Evolutionary conservation across 73 alveolate genomes (phyloP).

Genomic region (Paramecium pentaurelia): DNA sequence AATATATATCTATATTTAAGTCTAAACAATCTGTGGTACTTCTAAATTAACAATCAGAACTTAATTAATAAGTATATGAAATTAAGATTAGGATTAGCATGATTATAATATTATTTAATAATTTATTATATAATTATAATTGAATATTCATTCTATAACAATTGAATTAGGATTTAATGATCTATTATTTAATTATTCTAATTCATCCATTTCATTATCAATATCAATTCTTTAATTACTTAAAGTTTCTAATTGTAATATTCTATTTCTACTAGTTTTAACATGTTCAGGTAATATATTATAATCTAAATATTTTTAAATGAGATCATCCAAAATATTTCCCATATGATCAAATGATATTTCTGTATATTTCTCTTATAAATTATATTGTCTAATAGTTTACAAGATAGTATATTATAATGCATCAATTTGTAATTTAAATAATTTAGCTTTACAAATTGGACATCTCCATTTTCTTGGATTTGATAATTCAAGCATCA

Average conservation of each 20-base stretch:
- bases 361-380: not conserved
- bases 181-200: not conserved
- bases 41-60: not conserved
- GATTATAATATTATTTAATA: too few relatives aligned
- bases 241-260: not conserved
- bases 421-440: not conserved
- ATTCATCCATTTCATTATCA: not conserved
- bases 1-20: too few relatives aligned
- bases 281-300: not conserved
- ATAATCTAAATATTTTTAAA: not conserved
- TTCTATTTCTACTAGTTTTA: not conserved
- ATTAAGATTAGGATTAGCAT: not conserved
- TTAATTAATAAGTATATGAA: too few relatives aligned
- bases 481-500: not conserved
- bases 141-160: too few relatives aligned
- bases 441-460: not conserved
- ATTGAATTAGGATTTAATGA: not conserved
- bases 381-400: not conserved
- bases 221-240: not conserved
- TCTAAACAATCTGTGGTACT: not conserved
- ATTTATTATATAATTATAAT: too few relatives aligned
- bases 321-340: not conserved
- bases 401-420: not conserved
- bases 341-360: conserved; percentile 2
- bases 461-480: conserved; percentile 39